Conservation (phyloP, 305 asterid species). For the Caryopteris hybrid region DNA sequence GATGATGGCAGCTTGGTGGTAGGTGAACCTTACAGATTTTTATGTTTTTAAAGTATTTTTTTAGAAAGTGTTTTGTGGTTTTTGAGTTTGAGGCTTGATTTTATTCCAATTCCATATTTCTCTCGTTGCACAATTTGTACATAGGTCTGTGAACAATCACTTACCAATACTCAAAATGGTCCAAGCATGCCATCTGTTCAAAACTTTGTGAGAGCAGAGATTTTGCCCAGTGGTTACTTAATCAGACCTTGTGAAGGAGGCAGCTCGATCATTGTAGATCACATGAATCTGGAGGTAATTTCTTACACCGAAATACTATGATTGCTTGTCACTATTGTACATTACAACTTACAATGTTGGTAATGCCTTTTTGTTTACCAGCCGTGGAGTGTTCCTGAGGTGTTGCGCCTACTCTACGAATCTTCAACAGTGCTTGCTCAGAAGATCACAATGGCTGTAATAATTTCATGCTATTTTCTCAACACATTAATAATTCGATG, state of each 20-base stretch:
- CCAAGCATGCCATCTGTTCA: constrained; percentile 84
- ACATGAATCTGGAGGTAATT: constrained; percentile 75
- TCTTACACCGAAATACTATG: not conserved
- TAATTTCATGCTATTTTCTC: constrained; percentile 12
- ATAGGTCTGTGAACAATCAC: constrained; percentile 91
- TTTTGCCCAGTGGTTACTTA: constrained; percentile 87
- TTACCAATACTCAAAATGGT: constrained; percentile 75
- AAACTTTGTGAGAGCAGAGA: constrained; percentile 84
- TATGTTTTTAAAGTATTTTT: not conserved
- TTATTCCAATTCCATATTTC: not conserved
- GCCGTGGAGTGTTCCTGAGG: constrained; percentile 91
- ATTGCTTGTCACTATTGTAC: not conserved
- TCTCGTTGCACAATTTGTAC: not conserved
- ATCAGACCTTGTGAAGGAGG: constrained; percentile 94
- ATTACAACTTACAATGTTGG: not conserved
- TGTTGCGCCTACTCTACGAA: constrained; percentile 81
- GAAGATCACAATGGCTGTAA: constrained; percentile 77
- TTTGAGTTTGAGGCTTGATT: constrained; percentile 1
- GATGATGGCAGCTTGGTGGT: constrained; percentile 96
- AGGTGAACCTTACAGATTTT: constrained; percentile 5
- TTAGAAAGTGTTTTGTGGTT: not conserved
- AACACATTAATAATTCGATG: not conserved
- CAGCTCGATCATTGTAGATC: constrained; percentile 88
- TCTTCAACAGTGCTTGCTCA: constrained; percentile 82
- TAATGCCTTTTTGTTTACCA: constrained; percentile 13